phyloP scores from a whole-genome alignment of 768 basidiomycete species.

The Kwoniella dejecticola region DNA sequence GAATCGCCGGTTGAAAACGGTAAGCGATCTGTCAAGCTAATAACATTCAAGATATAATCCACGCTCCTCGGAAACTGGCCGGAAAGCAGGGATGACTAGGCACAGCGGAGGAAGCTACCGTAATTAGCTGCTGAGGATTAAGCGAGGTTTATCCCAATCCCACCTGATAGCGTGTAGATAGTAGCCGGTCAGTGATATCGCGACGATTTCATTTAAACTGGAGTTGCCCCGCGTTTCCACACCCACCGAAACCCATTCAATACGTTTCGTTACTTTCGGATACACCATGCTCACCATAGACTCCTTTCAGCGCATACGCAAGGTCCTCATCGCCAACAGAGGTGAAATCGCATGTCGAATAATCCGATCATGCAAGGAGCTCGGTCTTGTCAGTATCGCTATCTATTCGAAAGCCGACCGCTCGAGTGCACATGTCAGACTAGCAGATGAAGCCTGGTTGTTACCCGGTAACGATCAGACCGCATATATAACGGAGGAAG shows the following conservation, averaged over 20 bases:
- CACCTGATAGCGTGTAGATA: no score
- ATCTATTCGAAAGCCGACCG: slow-evolving; percentile 67
- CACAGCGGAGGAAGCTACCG: neutral
- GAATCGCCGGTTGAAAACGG: no score
- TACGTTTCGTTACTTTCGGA: no score
- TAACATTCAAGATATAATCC: no score
- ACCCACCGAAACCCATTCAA: no score
- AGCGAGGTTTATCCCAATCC: no score
- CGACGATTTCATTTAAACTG: no score
- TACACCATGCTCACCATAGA: slow-evolving; percentile 26
- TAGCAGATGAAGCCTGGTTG: slow-evolving; percentile 61
- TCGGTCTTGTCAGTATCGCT: slow-evolving; percentile 63
- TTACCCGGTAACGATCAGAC: slow-evolving; percentile 36
- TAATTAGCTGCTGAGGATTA: neutral
- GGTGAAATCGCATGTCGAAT: slow-evolving; percentile 73
- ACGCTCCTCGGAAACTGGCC: no score
- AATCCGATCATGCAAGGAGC: slow-evolving; percentile 62
- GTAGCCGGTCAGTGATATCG: neutral
- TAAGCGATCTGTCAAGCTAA: no score
- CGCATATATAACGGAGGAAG: slow-evolving; percentile 33
- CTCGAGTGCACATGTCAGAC: slow-evolving; percentile 63
- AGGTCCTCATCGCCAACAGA: slow-evolving; percentile 67
- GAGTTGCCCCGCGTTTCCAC: neutral
- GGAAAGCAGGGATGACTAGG: neutral
- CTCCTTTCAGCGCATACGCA: slow-evolving; percentile 25